Evolutionary conservation across 345 rosid species (phyloP).

Genomic region (Syzygium oleosum): DNA sequence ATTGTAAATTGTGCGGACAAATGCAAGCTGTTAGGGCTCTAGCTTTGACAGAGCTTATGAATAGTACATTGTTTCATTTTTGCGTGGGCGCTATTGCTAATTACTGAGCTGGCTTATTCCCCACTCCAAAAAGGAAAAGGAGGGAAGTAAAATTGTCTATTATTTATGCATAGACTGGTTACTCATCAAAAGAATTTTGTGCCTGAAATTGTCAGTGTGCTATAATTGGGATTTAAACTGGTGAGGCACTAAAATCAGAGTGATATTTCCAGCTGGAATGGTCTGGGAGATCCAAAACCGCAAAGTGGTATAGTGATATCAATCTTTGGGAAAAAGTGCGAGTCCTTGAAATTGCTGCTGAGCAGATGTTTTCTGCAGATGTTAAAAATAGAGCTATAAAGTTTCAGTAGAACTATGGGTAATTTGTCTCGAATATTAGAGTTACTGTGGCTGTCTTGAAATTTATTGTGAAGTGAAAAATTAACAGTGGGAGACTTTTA

Average conservation of each 20-base stretch:
- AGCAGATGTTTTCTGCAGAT: background rate
- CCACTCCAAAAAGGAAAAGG: background rate
- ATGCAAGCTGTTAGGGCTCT: background rate
- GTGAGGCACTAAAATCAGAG: background rate
- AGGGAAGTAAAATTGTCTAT: background rate
- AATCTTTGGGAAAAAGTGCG: background rate
- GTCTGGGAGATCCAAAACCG: background rate
- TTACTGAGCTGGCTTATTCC: background rate
- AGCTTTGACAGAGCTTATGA: background rate
- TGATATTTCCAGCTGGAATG: background rate
- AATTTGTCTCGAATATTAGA: background rate
- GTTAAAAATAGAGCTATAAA: background rate
- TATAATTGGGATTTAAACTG: background rate
- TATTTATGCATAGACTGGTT: background rate
- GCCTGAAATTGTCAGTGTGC: background rate
- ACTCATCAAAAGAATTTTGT: background rate
- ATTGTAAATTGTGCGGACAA: background rate
- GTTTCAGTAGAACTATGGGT: background rate
- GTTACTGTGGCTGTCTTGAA: background rate
- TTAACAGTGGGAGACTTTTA: background rate
- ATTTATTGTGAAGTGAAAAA: background rate
- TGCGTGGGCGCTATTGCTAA: background rate
- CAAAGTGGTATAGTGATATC: background rate
- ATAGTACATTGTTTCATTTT: background rate
- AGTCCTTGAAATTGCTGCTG: background rate